phyloP scores from a whole-genome alignment of 164 flowering plant species.

The Vitis labrusca region DNA sequence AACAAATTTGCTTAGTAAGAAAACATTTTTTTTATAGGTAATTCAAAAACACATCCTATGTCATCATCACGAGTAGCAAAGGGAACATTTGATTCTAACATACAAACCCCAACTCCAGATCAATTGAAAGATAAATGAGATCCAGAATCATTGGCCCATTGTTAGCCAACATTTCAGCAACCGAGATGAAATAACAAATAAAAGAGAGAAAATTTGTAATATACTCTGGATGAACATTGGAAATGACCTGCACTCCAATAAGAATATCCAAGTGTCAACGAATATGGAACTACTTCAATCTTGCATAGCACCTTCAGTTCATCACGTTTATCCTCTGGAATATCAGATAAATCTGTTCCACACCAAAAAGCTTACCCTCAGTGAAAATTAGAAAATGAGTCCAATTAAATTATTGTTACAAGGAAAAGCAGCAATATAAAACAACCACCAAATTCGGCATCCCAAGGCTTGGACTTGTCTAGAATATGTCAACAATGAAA shows the following conservation, averaged over 20 bases:
- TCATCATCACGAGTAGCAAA: no score
- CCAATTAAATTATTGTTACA: no score
- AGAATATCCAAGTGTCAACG: conserved; percentile 86
- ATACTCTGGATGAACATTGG: conserved; percentile 1
- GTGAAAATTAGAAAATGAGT: not conserved
- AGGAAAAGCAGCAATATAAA: no score
- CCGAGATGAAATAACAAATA: not conserved
- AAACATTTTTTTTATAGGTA: no score
- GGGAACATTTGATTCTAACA: no score
- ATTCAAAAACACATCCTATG: no score
- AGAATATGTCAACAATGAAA: not conserved
- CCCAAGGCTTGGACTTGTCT: not conserved
- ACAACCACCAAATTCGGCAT: no score
- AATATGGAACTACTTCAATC: conserved; percentile 82
- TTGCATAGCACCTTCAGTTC: conserved; percentile 59
- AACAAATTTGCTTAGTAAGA: no score
- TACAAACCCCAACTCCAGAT: no score
- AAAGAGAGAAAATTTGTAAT: not conserved
- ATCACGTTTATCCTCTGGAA: conserved; percentile 68
- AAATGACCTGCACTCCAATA: conserved; percentile 90
- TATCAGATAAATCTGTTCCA: conserved; percentile 70
- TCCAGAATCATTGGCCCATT: no score
- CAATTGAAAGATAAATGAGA: no score
- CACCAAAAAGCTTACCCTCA: conserved; percentile 7
- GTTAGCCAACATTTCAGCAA: no score